Percentiles rank a stretch among this genome's conserved stretches.
phyloP scores from a whole-genome alignment of 129 eudicot genomes.

The Deinandra increscens region DNA sequence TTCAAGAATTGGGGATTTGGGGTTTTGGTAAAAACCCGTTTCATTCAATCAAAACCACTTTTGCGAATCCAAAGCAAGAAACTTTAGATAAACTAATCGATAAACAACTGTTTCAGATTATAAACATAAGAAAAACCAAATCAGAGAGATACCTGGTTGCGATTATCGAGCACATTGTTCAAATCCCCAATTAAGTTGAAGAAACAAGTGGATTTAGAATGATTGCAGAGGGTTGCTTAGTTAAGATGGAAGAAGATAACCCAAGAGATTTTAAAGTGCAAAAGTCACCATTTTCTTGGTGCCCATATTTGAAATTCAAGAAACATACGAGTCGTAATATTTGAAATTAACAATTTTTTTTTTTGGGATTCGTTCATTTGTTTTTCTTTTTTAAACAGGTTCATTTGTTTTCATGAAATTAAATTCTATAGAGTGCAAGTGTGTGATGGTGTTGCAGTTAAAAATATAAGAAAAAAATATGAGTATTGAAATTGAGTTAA shows the following conservation, averaged over 20 bases:
- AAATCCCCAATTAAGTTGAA: constrained; percentile 27
- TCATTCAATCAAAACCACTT: constrained; percentile 6
- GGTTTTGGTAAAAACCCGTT: no score
- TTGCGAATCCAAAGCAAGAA: constrained; percentile 13
- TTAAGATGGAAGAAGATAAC: constrained; percentile 18
- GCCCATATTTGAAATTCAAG: constrained; percentile 30
- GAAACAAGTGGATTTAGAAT: constrained; percentile 9
- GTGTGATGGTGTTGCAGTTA: no score
- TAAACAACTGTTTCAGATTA: constrained; percentile 12
- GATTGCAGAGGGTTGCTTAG: not conserved
- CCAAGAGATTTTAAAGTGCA: constrained; percentile 27
- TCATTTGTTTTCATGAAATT: no score
- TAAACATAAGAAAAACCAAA: constrained; percentile 20
- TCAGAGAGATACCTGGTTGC: constrained; percentile 41
- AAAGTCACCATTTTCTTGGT: constrained; percentile 28
- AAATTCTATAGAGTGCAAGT: no score
- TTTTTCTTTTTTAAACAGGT: no score
- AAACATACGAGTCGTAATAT: constrained; percentile 23
- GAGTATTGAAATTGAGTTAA: no score
- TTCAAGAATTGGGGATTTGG: constrained; percentile 5
- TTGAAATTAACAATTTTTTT: constrained; percentile 19
- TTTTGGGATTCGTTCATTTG: not conserved
- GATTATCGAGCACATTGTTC: constrained; percentile 40
- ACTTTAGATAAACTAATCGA: constrained; percentile 23
- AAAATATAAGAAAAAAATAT: no score